Evolutionary conservation across 2,329 filamentous ascomycete genomes (phyloP).

Genomic region (Ceratocystis ficicola): DNA sequence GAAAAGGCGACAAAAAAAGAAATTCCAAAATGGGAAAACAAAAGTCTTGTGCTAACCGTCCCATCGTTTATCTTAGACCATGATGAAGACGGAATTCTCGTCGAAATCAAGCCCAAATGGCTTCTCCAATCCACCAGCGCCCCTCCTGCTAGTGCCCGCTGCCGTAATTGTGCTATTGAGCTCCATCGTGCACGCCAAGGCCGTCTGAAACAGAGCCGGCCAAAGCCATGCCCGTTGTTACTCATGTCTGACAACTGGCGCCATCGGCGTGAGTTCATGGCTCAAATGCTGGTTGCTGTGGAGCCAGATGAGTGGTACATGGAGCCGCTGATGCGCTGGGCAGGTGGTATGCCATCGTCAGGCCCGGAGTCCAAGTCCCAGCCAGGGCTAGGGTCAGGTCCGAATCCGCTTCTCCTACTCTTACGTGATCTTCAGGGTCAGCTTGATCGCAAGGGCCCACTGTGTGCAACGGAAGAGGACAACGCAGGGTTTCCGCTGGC

Average conservation of each 20-base stretch:
- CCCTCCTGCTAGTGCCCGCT: conserved; percentile 49
- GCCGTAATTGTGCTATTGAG: conserved; percentile 58
- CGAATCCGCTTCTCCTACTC: conserved; percentile 30
- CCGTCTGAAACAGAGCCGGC: conserved; percentile 32
- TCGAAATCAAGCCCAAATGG: conserved; percentile 83
- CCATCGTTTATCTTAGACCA: conserved; percentile 25
- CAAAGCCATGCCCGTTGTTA: conserved; percentile 50
- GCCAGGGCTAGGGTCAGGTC: no score
- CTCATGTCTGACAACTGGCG: conserved; percentile 29
- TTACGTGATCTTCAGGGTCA: conserved; percentile 32
- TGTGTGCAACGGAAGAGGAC: conserved; percentile 31
- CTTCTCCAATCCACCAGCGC: conserved; percentile 63
- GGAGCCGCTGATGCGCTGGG: conserved; percentile 21
- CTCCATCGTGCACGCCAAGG: conserved; percentile 30
- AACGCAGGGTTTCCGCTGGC: conserved; percentile 48
- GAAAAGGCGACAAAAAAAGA: not conserved
- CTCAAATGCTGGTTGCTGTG: conserved; percentile 25
- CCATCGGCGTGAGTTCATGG: conserved; percentile 31
- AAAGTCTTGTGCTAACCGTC: conserved; percentile 13
- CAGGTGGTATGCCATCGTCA: conserved; percentile 14
- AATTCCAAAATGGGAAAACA: not conserved
- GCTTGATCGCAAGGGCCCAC: conserved; percentile 35
- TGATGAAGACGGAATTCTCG: conserved; percentile 31
- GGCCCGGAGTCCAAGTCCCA: not conserved
- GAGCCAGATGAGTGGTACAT: conserved; percentile 23